These are phyloP conservation scores for Phaeosphaeria sp. DNA, from an alignment of 2,329 filamentous ascomycete genomes.

Conservation along the genomic window DNA sequence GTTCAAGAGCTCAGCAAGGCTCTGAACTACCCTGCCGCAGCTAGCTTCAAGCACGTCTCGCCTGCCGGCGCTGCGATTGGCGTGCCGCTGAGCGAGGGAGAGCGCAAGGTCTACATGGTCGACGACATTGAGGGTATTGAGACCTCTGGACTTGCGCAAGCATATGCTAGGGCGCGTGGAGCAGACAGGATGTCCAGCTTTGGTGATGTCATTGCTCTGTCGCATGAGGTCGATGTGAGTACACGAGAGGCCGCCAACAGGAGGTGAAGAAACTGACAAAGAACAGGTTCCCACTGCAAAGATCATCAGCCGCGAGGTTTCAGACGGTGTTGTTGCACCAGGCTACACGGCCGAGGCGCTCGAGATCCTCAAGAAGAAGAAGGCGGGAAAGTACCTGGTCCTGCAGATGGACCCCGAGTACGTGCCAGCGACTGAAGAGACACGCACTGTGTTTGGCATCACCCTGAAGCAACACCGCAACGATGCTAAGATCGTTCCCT, in stretches of 20 bases:
- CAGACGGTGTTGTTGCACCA: constrained; percentile 93
- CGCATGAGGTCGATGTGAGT: constrained; percentile 78
- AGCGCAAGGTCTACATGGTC: constrained; percentile 98
- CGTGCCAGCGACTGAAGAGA: constrained; percentile 75
- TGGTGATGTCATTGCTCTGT: constrained; percentile 93
- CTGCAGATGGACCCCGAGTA: constrained; percentile 93
- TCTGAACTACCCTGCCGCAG: constrained; percentile 85
- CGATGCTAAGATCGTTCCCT: constrained; percentile 83
- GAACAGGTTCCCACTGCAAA: constrained; percentile 77
- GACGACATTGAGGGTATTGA: constrained; percentile 92
- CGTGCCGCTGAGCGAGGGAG: constrained; percentile 81
- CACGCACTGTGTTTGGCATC: constrained; percentile 88
- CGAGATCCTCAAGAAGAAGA: constrained; percentile 95
- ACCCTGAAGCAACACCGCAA: constrained; percentile 91
- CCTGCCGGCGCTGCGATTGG: constrained; percentile 95
- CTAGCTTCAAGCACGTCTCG: constrained; percentile 97
- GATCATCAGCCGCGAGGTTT: constrained; percentile 98
- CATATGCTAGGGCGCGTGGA: constrained; percentile 92
- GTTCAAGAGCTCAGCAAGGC: constrained; percentile 95
- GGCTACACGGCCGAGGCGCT: constrained; percentile 85
- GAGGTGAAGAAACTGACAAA: constrained; percentile 3
- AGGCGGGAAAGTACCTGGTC: constrained; percentile 95
- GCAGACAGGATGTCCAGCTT: constrained; percentile 99
- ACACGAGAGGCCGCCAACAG: neutral
- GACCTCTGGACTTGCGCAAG: constrained; percentile 84